These are phyloP conservation scores for Amphicarpaea edgeworthii DNA, from an alignment of 306 rosid genomes.

Conservation along the genomic window DNA sequence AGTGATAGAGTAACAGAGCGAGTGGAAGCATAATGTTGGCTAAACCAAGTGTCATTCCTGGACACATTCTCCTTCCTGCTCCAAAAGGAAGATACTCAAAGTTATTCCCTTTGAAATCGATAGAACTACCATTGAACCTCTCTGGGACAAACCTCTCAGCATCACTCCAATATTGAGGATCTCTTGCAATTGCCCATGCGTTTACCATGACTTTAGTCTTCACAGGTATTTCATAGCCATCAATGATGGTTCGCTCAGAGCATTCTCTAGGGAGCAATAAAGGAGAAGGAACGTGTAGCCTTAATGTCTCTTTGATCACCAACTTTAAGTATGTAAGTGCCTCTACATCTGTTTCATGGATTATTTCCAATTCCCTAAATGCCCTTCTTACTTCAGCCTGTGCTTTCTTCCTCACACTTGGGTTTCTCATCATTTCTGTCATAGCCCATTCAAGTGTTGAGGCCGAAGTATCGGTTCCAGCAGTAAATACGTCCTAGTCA, in stretches of 20 bases:
- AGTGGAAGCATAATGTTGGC: background rate
- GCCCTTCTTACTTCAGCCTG: conserved; percentile 19
- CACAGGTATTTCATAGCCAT: conserved; percentile 10
- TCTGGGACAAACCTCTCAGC: background rate
- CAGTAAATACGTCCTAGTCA: conserved; percentile 3
- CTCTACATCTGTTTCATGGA: conserved; percentile 9
- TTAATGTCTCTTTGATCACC: conserved; percentile 26
- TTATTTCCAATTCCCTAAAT: background rate
- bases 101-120: background rate
- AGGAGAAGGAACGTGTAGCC: conserved; percentile 38
- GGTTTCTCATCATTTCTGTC: conserved; percentile 29
- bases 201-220: conserved; percentile 14
- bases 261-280: conserved; percentile 41
- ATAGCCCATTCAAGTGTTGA: conserved; percentile 22
- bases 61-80: no score
- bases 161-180: no score
- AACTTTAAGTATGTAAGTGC: conserved; percentile 22
- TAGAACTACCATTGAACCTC: background rate
- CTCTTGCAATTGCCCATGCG: background rate
- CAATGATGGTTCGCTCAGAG: conserved; percentile 4
- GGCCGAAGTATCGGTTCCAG: conserved; percentile 26
- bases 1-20: conserved; percentile 17
- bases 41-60: background rate
- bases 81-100: background rate
- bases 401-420: background rate